Percentiles rank a stretch among this genome's conserved stretches.
phyloP scores from a whole-genome alignment of 805 yeast species.

The Hanseniaspora nectarophila region DNA sequence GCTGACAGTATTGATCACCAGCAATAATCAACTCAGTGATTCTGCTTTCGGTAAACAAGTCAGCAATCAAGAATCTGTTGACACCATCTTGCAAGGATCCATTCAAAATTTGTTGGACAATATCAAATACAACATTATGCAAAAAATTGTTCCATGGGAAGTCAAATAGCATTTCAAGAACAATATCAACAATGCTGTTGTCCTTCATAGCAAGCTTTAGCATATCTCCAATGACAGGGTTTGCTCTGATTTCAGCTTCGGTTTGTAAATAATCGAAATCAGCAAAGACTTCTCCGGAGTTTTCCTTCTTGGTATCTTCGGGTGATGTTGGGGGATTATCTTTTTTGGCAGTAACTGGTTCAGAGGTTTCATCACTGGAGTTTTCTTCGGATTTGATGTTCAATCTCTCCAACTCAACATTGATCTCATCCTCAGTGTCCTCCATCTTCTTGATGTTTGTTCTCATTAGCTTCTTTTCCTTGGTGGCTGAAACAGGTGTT shows the following conservation, averaged over 20 bases:
- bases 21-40: constrained; percentile 53
- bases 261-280: constrained; percentile 17
- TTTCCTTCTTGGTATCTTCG: too few relatives aligned
- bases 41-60: constrained; percentile 46
- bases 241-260: constrained; percentile 34
- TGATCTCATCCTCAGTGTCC: constrained; percentile 6
- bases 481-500: neutral
- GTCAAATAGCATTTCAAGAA: constrained; percentile 54
- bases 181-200: constrained; percentile 46
- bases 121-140: constrained; percentile 76
- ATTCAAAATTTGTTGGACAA: constrained; percentile 69
- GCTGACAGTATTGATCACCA: constrained; percentile 50
- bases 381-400: constrained; percentile 19
- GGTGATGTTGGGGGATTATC: too few relatives aligned
- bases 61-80: constrained; percentile 50
- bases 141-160: constrained; percentile 78
- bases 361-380: constrained; percentile 20
- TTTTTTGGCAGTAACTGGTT: constrained; percentile 7
- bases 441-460: neutral
- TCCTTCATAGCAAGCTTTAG: constrained; percentile 59
- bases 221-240: constrained; percentile 59
- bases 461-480: neutral
- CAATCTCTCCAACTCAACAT: constrained; percentile 16
- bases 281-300: constrained; percentile 7
- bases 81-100: constrained; percentile 65